Evolutionary conservation across 805 yeast species (phyloP), one percentile per base, ranked within the genome.

Genomic region (Naumovozyma castellii): DNA sequence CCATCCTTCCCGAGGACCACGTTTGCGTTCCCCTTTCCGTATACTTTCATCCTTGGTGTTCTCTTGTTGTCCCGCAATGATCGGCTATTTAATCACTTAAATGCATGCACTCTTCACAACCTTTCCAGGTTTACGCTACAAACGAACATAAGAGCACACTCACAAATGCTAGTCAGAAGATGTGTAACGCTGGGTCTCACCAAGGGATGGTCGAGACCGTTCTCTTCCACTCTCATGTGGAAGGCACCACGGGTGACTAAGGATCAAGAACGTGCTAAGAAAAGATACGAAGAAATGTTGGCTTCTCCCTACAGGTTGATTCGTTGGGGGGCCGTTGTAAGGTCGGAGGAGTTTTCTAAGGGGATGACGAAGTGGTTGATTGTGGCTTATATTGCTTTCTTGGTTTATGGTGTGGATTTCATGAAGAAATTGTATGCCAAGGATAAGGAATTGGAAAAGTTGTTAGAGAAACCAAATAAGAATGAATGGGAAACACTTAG

Each of bases 401-500:
- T 77, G 20, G 65, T 72, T 16, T 73, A 78, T 42, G 84, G 85
- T 38, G 69, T 75, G 42, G 71, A 70, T 53, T 77, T 78, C 56
- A 78, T 82, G 76, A 68, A 76, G 49, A 82, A 80, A 51, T 57
- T 81, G 37, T 82, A 73, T 56, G 62, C 67, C 34, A 78, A 78
- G 59, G 90, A 83, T 45, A 66, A 73, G 42, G 85, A 80, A 51
- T 62, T 76, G 43, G 71, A 65, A 57, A 43, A 52, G 47, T 44
- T 73, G 56, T 42, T 62, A 51, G 47, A 53, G 42, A 57, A 73
- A 64, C 51, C 67, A 60, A 5, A 29, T 29, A 53, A 49, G 18
- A 71, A 73, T 35, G 88, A 83, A 50, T 83, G 78, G 56, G 85
- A 84, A 49, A 64, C 61, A 34, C 58, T 83, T 40, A 69, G 81